phyloP scores from a whole-genome alignment of 2,329 filamentous ascomycete genomes.

The Geoglossum cookeanum region DNA sequence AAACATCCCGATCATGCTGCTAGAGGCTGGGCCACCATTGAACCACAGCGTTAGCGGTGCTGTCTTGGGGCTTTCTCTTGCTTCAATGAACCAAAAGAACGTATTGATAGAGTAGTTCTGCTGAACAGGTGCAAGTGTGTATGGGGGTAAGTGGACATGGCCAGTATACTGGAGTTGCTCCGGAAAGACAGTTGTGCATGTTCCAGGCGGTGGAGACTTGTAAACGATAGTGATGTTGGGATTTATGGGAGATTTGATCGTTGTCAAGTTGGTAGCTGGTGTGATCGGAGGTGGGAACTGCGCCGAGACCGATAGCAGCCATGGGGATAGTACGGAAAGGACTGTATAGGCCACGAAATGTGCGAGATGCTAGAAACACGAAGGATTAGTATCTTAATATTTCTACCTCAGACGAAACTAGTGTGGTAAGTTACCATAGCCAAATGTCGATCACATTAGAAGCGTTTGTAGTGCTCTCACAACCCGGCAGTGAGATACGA shows the following conservation, averaged over 20 bases:
- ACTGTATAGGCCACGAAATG: too few relatives aligned
- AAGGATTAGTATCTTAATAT: not conserved
- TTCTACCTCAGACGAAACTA: not conserved
- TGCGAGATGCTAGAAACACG: not conserved
- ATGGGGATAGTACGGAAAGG: constrained; percentile 1
- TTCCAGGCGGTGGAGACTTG: constrained; percentile 39
- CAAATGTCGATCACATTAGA: too few relatives aligned
- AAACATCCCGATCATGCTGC: constrained; percentile 46
- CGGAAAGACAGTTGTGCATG: constrained; percentile 44
- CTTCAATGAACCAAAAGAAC: constrained; percentile 30
- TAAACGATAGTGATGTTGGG: constrained; percentile 46
- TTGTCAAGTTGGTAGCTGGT: constrained; percentile 27
- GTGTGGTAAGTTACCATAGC: too few relatives aligned
- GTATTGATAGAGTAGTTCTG: constrained; percentile 29
- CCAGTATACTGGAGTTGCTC: constrained; percentile 51
- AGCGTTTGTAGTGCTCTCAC: too few relatives aligned
- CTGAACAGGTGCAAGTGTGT: constrained; percentile 24
- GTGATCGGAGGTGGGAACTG: constrained; percentile 18
- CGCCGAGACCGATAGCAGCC: constrained; percentile 8
- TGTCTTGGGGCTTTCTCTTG: constrained; percentile 25
- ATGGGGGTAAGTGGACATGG: constrained; percentile 43
- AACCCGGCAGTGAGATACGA: too few relatives aligned
- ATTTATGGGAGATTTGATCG: constrained; percentile 42
- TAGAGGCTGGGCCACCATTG: constrained; percentile 47
- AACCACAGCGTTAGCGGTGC: constrained; percentile 43